Evolutionary conservation across 805 yeast genomes (phyloP), one percentile per base, ranked within the genome.

Genomic region (Ogataea paraovalis): DNA sequence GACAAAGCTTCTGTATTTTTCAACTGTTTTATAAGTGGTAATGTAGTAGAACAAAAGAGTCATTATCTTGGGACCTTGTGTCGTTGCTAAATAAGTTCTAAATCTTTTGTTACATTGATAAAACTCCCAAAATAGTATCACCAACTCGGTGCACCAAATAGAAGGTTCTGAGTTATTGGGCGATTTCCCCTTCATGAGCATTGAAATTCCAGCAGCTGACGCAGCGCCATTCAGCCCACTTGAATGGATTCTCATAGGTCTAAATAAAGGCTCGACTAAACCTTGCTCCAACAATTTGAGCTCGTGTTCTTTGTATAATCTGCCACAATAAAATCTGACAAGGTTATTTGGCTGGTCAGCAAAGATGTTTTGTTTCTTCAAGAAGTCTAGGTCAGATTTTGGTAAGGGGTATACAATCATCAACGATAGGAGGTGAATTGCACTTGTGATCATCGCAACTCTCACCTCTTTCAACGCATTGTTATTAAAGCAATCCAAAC

Each of bases 41-140:
- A 87, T 70, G 61, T 85, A 79, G 62, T 76, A 86, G 7, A 82
- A 57, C 18, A 86, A 64, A 2, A 76, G 64, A 0, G 85, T 67
- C 39, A 78, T 62, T 37, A 86, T 62, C 54, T 83, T 84, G 27
- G 75, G 70, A 2, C 82, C 76, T 12, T 41, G 39, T 40, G 73
- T 70, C 13, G 73, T 71, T 2, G 74, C 64, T 27, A 80, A 66
- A 43, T 72, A 67, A 16, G 60, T 58, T 48, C 74, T 73, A 57
- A 85, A 82, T 42, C 65, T 65, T 49, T 71, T 72, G 65, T 92
- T 92, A 55, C 89, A 82, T 59, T 87, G 92, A 30, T 79, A 66
- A 39, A 89, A 66, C 57, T 87, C 96, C 87, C 96, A 87, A 14
- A 86, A 54, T 8, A 91, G 60, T 60, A 85, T 73, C 5, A 80